Conservation (phyloP, 2,329 filamentous ascomycete species). For the Aspergillus flavus region DNA sequence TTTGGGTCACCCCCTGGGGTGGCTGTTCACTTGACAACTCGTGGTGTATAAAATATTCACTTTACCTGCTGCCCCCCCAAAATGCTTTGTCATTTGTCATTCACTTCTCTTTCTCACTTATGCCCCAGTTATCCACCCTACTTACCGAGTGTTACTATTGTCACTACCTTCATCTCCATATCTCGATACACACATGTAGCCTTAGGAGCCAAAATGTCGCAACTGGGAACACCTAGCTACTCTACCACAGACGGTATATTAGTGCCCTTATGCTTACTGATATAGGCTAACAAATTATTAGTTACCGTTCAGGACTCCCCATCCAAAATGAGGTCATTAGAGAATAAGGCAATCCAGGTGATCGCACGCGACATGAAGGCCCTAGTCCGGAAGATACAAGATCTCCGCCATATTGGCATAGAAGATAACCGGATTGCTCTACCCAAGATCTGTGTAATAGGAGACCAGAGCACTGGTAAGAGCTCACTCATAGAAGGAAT, state of each 20-base stretch:
- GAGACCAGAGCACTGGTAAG: conserved; percentile 84
- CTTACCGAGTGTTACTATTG: neutral
- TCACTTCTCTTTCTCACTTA: neutral
- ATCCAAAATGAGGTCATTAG: neutral
- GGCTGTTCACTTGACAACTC: neutral
- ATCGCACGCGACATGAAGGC: conserved; percentile 39
- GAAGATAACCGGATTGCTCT: conserved; percentile 67
- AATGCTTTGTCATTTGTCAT: neutral
- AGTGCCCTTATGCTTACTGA: too few species aligned
- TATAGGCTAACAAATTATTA: neutral
- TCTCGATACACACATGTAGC: neutral
- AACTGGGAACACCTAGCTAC: neutral
- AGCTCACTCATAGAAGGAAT: conserved; percentile 67
- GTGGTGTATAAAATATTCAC: neutral
- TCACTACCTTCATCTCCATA: neutral
- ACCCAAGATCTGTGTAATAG: conserved; percentile 79
- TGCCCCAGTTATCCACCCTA: neutral
- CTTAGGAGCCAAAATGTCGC: neutral
- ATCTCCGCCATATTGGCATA: conserved; percentile 72
- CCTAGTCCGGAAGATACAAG: conserved; percentile 47
- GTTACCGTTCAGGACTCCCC: neutral
- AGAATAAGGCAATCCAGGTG: conserved; percentile 27
- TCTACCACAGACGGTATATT: neutral
- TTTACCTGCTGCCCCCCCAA: too few species aligned
- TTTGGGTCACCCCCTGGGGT: too few species aligned